phyloP scores from a whole-genome alignment of 2,329 filamentous ascomycete genomes.

The Trichoderma pleuroti region DNA sequence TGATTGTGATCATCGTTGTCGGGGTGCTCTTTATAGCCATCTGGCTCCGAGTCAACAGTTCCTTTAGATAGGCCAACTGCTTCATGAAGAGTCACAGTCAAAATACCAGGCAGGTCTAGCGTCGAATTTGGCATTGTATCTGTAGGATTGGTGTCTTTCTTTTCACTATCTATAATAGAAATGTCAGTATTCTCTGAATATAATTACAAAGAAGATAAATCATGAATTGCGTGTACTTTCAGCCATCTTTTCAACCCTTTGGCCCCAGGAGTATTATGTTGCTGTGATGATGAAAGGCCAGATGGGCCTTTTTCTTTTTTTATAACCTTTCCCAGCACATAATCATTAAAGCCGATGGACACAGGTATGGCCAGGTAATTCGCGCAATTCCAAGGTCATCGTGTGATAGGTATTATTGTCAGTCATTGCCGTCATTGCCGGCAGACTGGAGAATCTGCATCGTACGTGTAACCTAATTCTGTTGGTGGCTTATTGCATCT shows the following conservation, averaged over 20 bases:
- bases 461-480: background rate
- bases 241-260: background rate
- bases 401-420: background rate
- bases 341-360: background rate
- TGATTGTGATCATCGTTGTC: background rate
- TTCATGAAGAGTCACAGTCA: background rate
- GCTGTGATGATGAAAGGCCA: too few relatives aligned
- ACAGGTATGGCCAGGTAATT: background rate
- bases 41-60: background rate
- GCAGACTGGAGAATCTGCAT: background rate
- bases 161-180: too few relatives aligned
- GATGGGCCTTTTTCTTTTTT: background rate
- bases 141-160: too few relatives aligned
- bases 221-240: background rate
- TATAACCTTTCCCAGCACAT: background rate
- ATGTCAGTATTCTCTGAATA: too few relatives aligned
- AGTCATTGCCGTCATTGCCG: background rate
- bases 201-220: too few relatives aligned
- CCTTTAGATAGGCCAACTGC: background rate
- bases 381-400: background rate
- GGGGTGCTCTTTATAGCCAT: background rate
- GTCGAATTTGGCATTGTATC: background rate
- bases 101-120: background rate
- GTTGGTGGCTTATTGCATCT: background rate
- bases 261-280: too few relatives aligned